phyloP scores from a whole-genome alignment of 305 asterid genomes.

The Withania somnifera region DNA sequence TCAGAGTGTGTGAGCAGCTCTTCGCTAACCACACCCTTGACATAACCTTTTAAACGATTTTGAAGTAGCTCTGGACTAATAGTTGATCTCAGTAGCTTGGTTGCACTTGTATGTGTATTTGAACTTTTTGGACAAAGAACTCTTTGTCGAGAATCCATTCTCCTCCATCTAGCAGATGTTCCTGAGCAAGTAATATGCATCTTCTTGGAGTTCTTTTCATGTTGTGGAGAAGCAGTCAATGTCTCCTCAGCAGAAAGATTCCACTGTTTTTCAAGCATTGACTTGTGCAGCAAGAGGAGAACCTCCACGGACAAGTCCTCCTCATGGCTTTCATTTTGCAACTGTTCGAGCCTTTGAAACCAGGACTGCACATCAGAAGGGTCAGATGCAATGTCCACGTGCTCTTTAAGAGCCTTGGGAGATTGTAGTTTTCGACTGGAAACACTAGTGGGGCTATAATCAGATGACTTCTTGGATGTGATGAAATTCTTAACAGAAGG shows the following conservation, averaged over 20 bases:
- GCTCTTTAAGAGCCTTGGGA: constrained; percentile 42
- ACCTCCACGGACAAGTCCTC: constrained; percentile 46
- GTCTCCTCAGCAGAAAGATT: constrained; percentile 39
- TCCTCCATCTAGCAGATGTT: constrained; percentile 65
- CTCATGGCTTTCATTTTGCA: constrained; percentile 19
- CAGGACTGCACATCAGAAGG: constrained; percentile 27
- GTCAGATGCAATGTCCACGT: constrained; percentile 22
- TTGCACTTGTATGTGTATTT: constrained; percentile 12
- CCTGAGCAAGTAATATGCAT: constrained; percentile 48
- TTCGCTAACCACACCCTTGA: constrained; percentile 50
- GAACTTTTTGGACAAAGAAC: constrained; percentile 14
- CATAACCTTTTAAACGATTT: constrained; percentile 55
- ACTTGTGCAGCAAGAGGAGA: constrained; percentile 72
- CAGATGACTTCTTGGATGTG: constrained; percentile 36
- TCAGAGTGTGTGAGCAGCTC: constrained; percentile 71
- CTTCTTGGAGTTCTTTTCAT: constrained; percentile 20
- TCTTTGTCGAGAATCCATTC: constrained; percentile 43
- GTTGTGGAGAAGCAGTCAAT: not conserved
- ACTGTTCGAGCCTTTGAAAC: constrained; percentile 16
- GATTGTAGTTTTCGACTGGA: constrained; percentile 29
- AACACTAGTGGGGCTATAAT: constrained; percentile 14
- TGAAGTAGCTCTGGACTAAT: constrained; percentile 48
- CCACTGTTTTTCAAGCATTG: constrained; percentile 95
- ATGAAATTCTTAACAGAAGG: constrained; percentile 29
- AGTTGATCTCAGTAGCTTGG: constrained; percentile 30